A percentile compares a stretch with the other conserved stretches of the same genome.
These are phyloP conservation scores for Sporothrix brasiliensis DNA, from an alignment of 2,329 filamentous ascomycete genomes.

Conservation along the genomic window DNA sequence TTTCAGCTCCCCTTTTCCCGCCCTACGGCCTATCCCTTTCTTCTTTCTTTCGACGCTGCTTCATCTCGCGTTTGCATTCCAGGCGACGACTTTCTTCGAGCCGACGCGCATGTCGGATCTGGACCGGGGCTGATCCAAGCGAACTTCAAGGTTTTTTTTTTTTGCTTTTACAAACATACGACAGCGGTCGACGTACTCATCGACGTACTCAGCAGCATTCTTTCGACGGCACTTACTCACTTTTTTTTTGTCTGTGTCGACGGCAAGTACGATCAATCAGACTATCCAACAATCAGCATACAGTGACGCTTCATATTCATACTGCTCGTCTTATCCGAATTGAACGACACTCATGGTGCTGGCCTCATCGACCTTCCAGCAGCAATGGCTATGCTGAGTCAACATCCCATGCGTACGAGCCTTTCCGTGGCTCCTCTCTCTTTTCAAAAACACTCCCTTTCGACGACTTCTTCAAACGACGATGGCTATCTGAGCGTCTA, in stretches of 20 bases:
- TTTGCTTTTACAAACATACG: background rate
- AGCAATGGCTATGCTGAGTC: constrained; percentile 54
- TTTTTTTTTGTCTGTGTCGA: background rate
- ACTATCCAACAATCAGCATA: background rate
- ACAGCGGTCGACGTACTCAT: background rate
- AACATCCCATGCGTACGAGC: constrained; percentile 58
- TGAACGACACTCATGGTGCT: constrained; percentile 34
- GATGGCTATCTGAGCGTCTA: constrained; percentile 47
- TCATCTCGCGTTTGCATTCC: constrained; percentile 29
- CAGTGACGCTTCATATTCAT: background rate
- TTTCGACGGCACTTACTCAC: background rate
- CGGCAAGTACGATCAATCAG: background rate
- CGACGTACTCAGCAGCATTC: background rate
- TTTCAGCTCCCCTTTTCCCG: constrained; percentile 18
- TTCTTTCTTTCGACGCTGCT: constrained; percentile 12
- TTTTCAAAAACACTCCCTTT: constrained; percentile 51
- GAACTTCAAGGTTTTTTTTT: constrained; percentile 11
- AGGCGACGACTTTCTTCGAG: constrained; percentile 12
- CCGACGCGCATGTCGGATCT: constrained; percentile 25
- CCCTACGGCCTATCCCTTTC: background rate
- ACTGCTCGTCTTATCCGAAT: background rate
- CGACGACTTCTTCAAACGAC: constrained; percentile 39
- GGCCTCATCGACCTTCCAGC: constrained; percentile 35
- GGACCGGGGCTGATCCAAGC: background rate
- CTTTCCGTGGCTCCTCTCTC: constrained; percentile 63